Evolutionary conservation across 148 eudicot species (phyloP), one percentile per base, ranked within the genome.

Genomic region (Cornus florida): DNA sequence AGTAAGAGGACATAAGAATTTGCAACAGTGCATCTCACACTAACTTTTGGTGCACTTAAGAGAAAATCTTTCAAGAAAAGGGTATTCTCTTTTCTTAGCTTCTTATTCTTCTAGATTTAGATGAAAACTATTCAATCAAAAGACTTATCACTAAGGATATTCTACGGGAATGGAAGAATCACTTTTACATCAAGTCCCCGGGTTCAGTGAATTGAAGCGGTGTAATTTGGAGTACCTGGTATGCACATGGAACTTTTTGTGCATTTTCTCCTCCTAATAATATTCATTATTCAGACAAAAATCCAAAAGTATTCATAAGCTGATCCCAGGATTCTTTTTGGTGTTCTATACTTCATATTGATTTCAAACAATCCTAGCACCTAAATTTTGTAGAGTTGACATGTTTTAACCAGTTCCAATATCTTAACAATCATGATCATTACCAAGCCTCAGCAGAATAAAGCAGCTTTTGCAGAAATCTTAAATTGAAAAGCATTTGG

Each of bases 51-150:
- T 69, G 6, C 41, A 66, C 24, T 23, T 11, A 2, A 11, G 59
- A 6, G 60, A 39, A 17, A 53, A 57, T 73, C 62, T 9, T 67
- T 4, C 39, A 23, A 8, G 33, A 79, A 1, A 22, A 48, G 57
- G 3, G 6, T 7, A 11, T 11, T 6, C 35, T 9, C 32, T 20
- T 46, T 68, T 23, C 24, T 22, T 9, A 53, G n/a, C 8, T 72
- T 33, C 13, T 56, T 46, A 24, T 53, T 74, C 8, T 41, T 41
- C 5, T 41, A 41, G 46, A 69, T 67, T 53, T 5, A 28, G 50
- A 24, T 79, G 64, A 73, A 43, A 79, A 73, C 46, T 41, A 41
- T 41, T 41, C 46, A 41, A 41, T 41, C 46, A 41, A 41, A 41
- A 10, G 31, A 12, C 10, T 19, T 10, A 17, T 7, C 46, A 17